Evolutionary conservation across 2,329 filamentous ascomycete species (phyloP).

Genomic region (Fusarium oxysporum): DNA sequence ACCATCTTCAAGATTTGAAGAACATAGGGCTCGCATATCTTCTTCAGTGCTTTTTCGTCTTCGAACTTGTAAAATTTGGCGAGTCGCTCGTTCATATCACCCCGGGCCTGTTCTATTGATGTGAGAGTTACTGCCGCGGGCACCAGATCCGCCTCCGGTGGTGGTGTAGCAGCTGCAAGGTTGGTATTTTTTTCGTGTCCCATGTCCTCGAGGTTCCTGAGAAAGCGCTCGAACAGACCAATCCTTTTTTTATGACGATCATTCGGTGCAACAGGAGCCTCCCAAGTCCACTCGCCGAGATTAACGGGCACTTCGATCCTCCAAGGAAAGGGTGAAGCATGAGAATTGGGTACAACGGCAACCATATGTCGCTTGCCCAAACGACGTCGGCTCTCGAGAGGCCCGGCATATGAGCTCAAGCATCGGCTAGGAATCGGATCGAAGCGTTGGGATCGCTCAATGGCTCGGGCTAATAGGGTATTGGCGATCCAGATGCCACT

Average conservation of each 20-base stretch:
- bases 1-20: conserved; percentile 18
- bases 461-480: conserved; percentile 48
- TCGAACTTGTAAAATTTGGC: not conserved
- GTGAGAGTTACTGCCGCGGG: not conserved
- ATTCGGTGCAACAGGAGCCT: conserved; percentile 56
- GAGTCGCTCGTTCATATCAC: conserved; percentile 4
- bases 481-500: conserved; percentile 50
- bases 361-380: conserved; percentile 66
- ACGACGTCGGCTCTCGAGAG: conserved; percentile 66
- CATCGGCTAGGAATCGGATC: conserved; percentile 40
- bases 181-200: not conserved
- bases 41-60: conserved; percentile 3
- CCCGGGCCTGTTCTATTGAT: not conserved
- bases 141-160: not conserved
- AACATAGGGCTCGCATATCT: conserved; percentile 17
- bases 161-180: not conserved
- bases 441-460: conserved; percentile 47
- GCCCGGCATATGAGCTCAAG: conserved; percentile 61
- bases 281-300: conserved; percentile 64
- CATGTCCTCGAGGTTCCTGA: conserved; percentile 45
- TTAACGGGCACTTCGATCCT: conserved; percentile 58
- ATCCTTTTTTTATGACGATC: conserved; percentile 42
- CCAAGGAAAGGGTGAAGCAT: conserved; percentile 58
- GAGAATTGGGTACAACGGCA: conserved; percentile 57
- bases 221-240: conserved; percentile 44